These are phyloP conservation scores for Colletotrichum siamense DNA, from an alignment of 2,329 filamentous ascomycete genomes.

Conservation along the genomic window DNA sequence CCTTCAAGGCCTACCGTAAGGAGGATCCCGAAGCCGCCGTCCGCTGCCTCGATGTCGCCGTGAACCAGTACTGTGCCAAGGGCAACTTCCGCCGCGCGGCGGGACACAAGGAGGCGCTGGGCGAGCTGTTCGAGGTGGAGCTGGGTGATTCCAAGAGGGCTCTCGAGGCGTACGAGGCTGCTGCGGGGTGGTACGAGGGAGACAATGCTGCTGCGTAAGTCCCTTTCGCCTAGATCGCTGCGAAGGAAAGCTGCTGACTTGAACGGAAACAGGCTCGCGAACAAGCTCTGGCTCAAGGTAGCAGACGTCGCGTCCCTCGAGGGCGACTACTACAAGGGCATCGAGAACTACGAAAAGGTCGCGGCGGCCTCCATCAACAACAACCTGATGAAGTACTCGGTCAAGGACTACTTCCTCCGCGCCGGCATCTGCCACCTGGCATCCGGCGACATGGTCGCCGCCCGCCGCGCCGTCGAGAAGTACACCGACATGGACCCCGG, in stretches of 20 bases:
- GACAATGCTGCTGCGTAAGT: constrained; percentile 84
- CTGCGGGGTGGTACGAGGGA: constrained; percentile 87
- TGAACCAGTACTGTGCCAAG: constrained; percentile 85
- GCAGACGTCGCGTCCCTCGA: constrained; percentile 86
- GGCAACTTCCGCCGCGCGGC: constrained; percentile 93
- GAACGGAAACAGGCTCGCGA: constrained; percentile 69
- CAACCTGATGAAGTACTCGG: constrained; percentile 90
- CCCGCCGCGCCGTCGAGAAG: constrained; percentile 79
- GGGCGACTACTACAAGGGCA: constrained; percentile 83
- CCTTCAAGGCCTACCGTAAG: constrained; percentile 94
- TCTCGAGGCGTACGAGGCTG: constrained; percentile 82
- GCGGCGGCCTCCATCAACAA: constrained; percentile 80
- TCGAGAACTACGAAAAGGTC: constrained; percentile 84
- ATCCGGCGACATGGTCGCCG: constrained; percentile 75
- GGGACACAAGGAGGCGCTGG: constrained; percentile 87
- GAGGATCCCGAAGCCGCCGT: constrained; percentile 83
- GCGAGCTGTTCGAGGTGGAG: constrained; percentile 84
- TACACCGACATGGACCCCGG: constrained; percentile 82
- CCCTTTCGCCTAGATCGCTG: background rate
- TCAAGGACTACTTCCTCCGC: constrained; percentile 96
- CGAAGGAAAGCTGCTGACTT: background rate
- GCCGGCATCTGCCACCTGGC: constrained; percentile 89
- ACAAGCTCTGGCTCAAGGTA: constrained; percentile 92
- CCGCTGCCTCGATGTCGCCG: constrained; percentile 78
- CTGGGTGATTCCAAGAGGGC: constrained; percentile 80